Evolutionary conservation across 2,329 filamentous ascomycete species (phyloP), one percentile per base, ranked within the genome.

Genomic region (Cladophialophora exuberans): DNA sequence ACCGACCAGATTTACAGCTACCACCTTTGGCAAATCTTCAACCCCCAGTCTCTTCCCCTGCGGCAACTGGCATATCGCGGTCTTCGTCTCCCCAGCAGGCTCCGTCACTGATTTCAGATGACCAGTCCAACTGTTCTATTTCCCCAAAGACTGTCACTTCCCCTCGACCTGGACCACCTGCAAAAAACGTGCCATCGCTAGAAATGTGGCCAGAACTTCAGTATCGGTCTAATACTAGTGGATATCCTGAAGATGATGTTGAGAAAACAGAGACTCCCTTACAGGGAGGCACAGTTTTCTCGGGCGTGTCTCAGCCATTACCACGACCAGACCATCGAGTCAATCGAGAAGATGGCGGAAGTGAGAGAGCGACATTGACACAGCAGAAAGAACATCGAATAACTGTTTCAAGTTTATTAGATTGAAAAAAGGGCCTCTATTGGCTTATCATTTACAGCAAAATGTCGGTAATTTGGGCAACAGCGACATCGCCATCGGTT

Each of bases 31-130:
- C 73, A 70, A 25, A 75, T 36, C 65, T 73, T 58, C 83, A 87
- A 54, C 77, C 78, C 7, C 79, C 85, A 30, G 77, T 87, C 63
- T 83, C 82, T 36, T 88, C 85, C 6, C 86, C 86, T 11, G 78
- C 82, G 47, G 82, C 79, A 62, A 87, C 84, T 2, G 83, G 86
- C 49, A 77, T 81, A 33, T 89, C 86, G 2, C 74, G 78, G 55
- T 72, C 76, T 45, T 78, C 80, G 15, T 80, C 77, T 2, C 73
- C 80, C 13, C 85, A 87, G 39, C 76, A 78, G 25, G 83, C 85
- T 3, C 86, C 86, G 5, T 88, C 87, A 1, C 78, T 90, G 59
- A 78, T 89, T 45, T 90, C 88, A 0, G 89, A 94, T 68, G 76
- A 77, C 23, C 80, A 81, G 59, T 87, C 85, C 1, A 78, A 81